Conservation (phyloP, 768 basidiomycete species). For the Strobilomyces dryophilus region DNA sequence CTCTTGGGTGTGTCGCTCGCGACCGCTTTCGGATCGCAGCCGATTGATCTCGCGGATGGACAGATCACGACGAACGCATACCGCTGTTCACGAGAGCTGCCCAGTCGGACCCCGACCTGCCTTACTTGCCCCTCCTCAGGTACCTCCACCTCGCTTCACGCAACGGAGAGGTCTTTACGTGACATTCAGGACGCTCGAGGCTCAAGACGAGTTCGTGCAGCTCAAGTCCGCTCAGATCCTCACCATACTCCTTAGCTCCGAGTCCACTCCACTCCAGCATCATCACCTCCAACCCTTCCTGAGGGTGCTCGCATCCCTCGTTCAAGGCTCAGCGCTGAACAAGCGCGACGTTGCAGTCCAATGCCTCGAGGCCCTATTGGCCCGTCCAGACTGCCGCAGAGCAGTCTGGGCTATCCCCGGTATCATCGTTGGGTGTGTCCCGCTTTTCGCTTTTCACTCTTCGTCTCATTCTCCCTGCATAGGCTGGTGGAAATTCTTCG, state of each 20-base stretch:
- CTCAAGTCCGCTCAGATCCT: conserved; percentile 86
- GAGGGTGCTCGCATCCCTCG: conserved; percentile 51
- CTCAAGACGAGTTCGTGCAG: conserved; percentile 93
- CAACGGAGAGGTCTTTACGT: conserved; percentile 2
- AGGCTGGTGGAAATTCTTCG: conserved; percentile 84
- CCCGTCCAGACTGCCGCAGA: conserved; percentile 74
- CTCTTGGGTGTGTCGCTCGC: conserved; percentile 56
- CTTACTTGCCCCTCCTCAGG: conserved; percentile 78
- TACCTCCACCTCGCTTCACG: conserved; percentile 22
- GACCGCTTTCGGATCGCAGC: neutral
- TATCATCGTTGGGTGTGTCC: conserved; percentile 60
- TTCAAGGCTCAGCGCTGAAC: conserved; percentile 56
- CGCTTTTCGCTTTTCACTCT: neutral
- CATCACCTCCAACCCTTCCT: conserved; percentile 61
- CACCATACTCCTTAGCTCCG: conserved; percentile 73
- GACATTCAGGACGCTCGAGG: conserved; percentile 62
- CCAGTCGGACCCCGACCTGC: conserved; percentile 72
- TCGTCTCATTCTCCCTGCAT: neutral
- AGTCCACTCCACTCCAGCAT: conserved; percentile 43
- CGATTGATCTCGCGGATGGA: neutral
- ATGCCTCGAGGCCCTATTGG: conserved; percentile 79
- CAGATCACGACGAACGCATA: conserved; percentile 88
- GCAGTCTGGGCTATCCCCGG: conserved; percentile 75
- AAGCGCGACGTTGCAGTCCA: conserved; percentile 90
- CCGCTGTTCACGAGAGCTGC: conserved; percentile 62